Evolutionary conservation across 2,329 filamentous ascomycete species (phyloP), one percentile per base, ranked within the genome.

Genomic region (Stachybotrys chlorohalonatus): DNA sequence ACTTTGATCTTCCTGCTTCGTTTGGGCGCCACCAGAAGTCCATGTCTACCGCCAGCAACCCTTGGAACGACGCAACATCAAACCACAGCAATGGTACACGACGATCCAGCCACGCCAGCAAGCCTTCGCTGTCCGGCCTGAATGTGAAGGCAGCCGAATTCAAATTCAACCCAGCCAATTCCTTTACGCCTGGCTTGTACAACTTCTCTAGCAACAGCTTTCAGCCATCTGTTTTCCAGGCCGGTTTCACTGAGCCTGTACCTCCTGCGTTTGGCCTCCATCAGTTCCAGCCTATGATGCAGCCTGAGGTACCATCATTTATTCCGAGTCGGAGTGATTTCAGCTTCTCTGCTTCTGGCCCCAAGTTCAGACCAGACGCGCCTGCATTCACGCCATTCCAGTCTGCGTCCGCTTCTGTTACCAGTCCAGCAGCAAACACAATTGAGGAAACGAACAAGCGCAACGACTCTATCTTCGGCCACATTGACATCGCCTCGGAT

Each of bases 91-190:
- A 69, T 60, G 62, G 67, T 31, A 63, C 68, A 24, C 66, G 72
- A 32, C 72, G 74, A 48, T 73, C 70, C 15, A 72, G 76, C 11
- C 87, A 91, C 64, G 79, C 76, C 16, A 86, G 85, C 65, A 89
- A 87, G 62, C 76, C 84, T 3, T 92, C 84, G 0, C 70, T 85
- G 48, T 90, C 90, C 1, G 92, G 86, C 61, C 80, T 97, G 62
- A 97, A 97, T 63, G 91, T 95, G 32, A 83, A 87, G 58, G 93
- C 93, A 0, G 88, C 91, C 50, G 90, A 94, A 64, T 96, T 96
- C 76, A 90, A 86, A 62, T 93, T 93, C 70, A 82, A 83, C 58
- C 81, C 80, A 4, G 68, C 71, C 11, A 79, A 68, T 62, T 71
- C 70, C 31, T 83, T 83, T 62, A 73, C 76, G 45, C 75, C 78